phyloP scores from a whole-genome alignment of 768 basidiomycete genomes.

The Calocera cornea region DNA sequence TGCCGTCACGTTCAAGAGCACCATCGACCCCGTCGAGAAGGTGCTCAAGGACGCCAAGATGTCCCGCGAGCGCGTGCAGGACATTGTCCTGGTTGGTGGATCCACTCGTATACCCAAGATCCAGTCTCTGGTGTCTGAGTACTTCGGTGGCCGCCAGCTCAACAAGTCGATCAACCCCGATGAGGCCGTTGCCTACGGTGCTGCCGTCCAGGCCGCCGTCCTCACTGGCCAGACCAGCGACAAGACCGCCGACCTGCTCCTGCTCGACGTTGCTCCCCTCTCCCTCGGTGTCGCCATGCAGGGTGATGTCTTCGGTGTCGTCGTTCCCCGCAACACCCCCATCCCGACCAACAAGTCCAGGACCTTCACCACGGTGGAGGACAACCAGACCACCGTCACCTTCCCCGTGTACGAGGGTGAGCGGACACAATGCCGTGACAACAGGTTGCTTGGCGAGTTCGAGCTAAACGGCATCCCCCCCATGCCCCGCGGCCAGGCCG shows the following conservation, averaged over 20 bases:
- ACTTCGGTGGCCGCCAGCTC: slow-evolving; percentile 92
- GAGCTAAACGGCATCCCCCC: slow-evolving; percentile 98
- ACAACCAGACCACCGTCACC: slow-evolving; percentile 99
- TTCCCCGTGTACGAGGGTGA: slow-evolving; percentile 99
- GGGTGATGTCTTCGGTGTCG: slow-evolving; percentile 98
- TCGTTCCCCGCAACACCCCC: slow-evolving; percentile 98
- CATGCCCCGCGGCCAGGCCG: slow-evolving; percentile 98
- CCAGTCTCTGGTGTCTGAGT: slow-evolving; percentile 94
- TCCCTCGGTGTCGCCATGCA: slow-evolving; percentile 99
- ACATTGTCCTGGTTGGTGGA: slow-evolving; percentile 98
- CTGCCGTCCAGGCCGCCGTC: slow-evolving; percentile 97
- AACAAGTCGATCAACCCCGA: slow-evolving; percentile 99
- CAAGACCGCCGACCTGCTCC: slow-evolving; percentile 94
- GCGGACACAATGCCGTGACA: slow-evolving; percentile 98
- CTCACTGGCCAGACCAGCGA: slow-evolving; percentile 98
- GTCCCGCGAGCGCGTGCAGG: slow-evolving; percentile 85
- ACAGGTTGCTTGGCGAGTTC: slow-evolving; percentile 97
- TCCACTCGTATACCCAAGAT: slow-evolving; percentile 99
- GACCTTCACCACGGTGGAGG: slow-evolving; percentile 98
- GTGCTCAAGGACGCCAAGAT: slow-evolving; percentile 99
- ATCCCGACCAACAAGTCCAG: slow-evolving; percentile 99
- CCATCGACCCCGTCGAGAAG: slow-evolving; percentile 95
- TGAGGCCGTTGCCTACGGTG: slow-evolving; percentile 99
- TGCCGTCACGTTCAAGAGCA: slow-evolving; percentile 86
- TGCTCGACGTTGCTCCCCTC: slow-evolving; percentile 95